Evolutionary conservation across 2,329 filamentous ascomycete species (phyloP).

Genomic region (Sclerotinia nivalis): DNA sequence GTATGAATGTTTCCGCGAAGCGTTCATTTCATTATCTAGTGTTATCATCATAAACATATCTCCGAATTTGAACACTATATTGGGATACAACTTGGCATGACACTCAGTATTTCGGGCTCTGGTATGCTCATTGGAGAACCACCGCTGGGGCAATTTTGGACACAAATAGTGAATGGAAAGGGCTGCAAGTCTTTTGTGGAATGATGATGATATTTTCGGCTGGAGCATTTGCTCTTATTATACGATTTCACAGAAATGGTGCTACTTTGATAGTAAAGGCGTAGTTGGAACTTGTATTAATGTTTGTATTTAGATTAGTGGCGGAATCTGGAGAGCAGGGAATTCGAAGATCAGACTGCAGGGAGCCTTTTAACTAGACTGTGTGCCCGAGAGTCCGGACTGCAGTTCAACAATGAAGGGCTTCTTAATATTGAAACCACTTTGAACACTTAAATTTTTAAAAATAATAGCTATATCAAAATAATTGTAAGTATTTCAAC

Average conservation of each 20-base stretch:
- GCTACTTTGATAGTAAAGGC: not conserved
- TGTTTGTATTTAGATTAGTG: too few relatives aligned
- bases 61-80: not conserved
- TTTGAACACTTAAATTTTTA: too few relatives aligned
- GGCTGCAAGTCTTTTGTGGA: not conserved
- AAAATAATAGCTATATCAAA: too few relatives aligned
- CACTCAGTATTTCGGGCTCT: not conserved
- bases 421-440: too few relatives aligned
- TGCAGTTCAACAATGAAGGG: too few relatives aligned
- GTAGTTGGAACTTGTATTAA: too few relatives aligned
- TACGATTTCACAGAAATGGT: not conserved
- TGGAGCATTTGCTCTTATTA: not conserved
- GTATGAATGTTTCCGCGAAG: not conserved
- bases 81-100: not conserved
- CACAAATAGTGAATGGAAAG: not conserved
- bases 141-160: not conserved
- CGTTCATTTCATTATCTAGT: not conserved
- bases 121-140: not conserved
- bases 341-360: too few relatives aligned
- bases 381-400: too few relatives aligned
- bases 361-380: too few relatives aligned
- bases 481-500: too few relatives aligned
- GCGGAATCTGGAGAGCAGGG: too few relatives aligned
- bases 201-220: not conserved
- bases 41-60: not conserved